phyloP scores from a whole-genome alignment of 78 protist genomes.

The Capsaspora owczarzaki region DNA sequence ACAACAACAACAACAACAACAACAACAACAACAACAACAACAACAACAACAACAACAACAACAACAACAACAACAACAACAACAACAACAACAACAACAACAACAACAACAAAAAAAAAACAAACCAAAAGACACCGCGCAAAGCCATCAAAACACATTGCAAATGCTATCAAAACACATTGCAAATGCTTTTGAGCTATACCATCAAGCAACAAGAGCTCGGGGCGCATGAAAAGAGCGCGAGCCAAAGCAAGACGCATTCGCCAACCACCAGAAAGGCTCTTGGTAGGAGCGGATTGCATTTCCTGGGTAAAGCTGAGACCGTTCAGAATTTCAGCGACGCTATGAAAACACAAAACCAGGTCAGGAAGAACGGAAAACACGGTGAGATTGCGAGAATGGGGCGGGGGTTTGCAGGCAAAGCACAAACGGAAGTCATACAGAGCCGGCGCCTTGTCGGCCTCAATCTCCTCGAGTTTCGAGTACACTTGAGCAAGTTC shows the following conservation, averaged over 20 bases:
- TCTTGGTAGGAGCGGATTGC: slow-evolving; percentile 49
- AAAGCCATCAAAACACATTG: no score
- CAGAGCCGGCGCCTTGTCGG: not conserved
- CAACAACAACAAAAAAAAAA: no score
- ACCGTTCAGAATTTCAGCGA: slow-evolving; percentile 54
- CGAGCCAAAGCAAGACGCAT: slow-evolving; percentile 90
- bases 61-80: not conserved
- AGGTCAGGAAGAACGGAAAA: no score
- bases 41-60: not conserved
- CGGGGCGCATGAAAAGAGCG: slow-evolving; percentile 78
- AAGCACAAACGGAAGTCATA: no score
- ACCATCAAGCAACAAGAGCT: slow-evolving; percentile 70
- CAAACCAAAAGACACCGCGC: not conserved
- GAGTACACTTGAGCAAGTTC: not conserved
- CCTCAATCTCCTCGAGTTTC: not conserved
- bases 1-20: not conserved
- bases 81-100: not conserved
- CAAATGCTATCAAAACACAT: no score
- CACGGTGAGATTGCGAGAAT: no score
- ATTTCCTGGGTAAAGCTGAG: slow-evolving; percentile 72
- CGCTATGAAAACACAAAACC: no score
- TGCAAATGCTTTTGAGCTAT: slow-evolving; percentile 58
- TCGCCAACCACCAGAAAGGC: slow-evolving; percentile 86
- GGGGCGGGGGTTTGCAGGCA: no score
- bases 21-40: not conserved